Base-by-base conservation (phyloP, 441 rosid genomes). In the Omphalea diandra region DNA sequence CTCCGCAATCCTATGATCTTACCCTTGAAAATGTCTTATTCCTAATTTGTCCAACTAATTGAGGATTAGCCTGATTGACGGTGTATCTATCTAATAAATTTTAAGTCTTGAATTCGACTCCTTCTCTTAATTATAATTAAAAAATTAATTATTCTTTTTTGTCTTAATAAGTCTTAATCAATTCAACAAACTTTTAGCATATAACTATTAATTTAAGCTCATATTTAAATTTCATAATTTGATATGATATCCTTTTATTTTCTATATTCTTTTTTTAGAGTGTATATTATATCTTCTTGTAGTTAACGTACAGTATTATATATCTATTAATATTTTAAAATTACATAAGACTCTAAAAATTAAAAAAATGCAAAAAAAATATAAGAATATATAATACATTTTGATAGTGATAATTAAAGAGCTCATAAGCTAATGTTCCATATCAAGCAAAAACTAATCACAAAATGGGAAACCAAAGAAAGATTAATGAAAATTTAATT, bases 401-500 rank as follows among this genome's bases (percentile, higher is more conserved):
- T 26, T 8, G 7, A 20, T 9, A 14, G 29, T 52, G 10, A 38
- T 38, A 7, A 40, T n/a, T n/a, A 22, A 57, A 35, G 18, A 33
- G 20, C 60, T 18, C 49, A 66, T 35, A 38, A 62, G n/a, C 40
- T 50, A 70, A 27, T 71, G 50, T 31, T 24, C 36, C 40, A 31
- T 12, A 44, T 14, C 1, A 47, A 65, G 18, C 7, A 70, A 73
- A 64, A 58, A 55, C n/a, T 64, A 73, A 72, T 73, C 72, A 78
- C 70, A 72, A 67, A 55, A 67, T 64, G 46, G 14, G 56, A n/a
- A n/a, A 76, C 53, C 32, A 68, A 55, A 53, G 7, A 67, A 31
- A 54, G 38, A 70, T 67, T 36, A 76, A 77, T 32, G 69, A 65
- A 66, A 78, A 73, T 66, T 38, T 63, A 33, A 65, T 24, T 71